phyloP scores from a whole-genome alignment of 2,329 filamentous ascomycete species.

The Myriosclerotinia curreyana region DNA sequence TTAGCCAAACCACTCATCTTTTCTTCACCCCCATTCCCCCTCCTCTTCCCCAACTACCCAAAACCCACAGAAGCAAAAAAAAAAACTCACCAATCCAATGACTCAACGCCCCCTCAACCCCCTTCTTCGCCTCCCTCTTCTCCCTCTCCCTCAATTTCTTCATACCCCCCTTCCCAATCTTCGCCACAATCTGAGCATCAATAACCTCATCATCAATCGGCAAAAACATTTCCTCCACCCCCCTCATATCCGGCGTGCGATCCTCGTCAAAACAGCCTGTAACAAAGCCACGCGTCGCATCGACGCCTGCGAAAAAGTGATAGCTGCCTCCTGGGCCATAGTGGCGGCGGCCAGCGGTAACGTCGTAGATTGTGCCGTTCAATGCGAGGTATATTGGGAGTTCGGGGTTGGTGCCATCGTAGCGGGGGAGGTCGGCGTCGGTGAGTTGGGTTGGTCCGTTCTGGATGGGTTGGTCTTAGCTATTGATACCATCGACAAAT shows the following conservation, averaged over 20 bases:
- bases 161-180: slow-evolving; percentile 51
- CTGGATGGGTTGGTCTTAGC: slow-evolving; percentile 38
- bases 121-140: slow-evolving; percentile 57
- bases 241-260: slow-evolving; percentile 76
- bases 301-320: slow-evolving; percentile 78
- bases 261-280: slow-evolving; percentile 86
- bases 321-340: slow-evolving; percentile 87
- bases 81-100: slow-evolving; percentile 56
- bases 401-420: slow-evolving; percentile 71
- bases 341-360: slow-evolving; percentile 62
- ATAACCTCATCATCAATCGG: slow-evolving; percentile 60
- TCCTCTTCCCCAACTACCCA: slow-evolving; percentile 47
- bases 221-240: slow-evolving; percentile 82
- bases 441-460: slow-evolving; percentile 66
- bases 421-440: slow-evolving; percentile 66
- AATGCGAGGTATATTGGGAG: slow-evolving; percentile 88
- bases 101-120: slow-evolving; percentile 64
- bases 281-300: slow-evolving; percentile 84
- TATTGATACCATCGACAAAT: background rate
- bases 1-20: slow-evolving; percentile 52
- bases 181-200: slow-evolving; percentile 45
- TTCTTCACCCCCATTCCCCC: slow-evolving; percentile 29
- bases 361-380: slow-evolving; percentile 84
- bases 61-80: background rate
- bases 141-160: slow-evolving; percentile 59